Base-by-base conservation (phyloP, 139 green algal species). In the Tetratostichococcus sp. region DNA sequence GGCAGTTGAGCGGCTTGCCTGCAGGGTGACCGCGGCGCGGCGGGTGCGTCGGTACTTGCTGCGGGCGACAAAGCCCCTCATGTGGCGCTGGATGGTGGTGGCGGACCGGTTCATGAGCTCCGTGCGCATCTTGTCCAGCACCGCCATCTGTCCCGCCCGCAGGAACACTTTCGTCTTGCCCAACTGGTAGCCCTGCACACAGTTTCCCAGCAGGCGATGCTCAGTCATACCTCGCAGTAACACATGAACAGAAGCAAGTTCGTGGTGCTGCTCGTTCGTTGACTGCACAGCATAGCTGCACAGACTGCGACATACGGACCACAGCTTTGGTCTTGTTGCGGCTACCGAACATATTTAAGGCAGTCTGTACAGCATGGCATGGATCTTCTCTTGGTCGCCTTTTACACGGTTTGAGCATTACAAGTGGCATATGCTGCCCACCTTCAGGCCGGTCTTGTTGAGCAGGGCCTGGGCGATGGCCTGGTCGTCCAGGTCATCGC, bases 111-210 rank as follows among this genome's bases (percentile, higher is more conserved):
- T 92, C 65, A 98, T 80, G 69, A 91, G 76, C 28, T 98, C 91
- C 0, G 85, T 96, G 67, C 92, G 85, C 73, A 88, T 75, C 87
- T 95, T 97, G 83, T 99, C 94, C 69, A 98, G 86, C 69, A 92
- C 75, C 1, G 91, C 95, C 92, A 99, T 97, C 80, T 97, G 90
- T 30, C 96, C 96, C 14, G 85, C 87, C 31, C 91, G 82, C 80
- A 95, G 75, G 77, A 96, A 96, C 32, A 92, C 90, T 87, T 97
- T 97, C 59, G 84, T 94, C 65, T 87, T 80, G 25, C 94, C 94
- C 33, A 95, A 73, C 78, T 98, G 93, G 77, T 85, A 94, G 43
- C 85, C 89, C 25, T 62, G 50, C 19, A 2, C 11, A 14, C 8
- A 50, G 8, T 79, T n/a, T n/a, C n/a, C n/a, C n/a, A n/a, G n/a